A percentile compares a stretch with the other conserved stretches of the same genome.
Conservation (phyloP, 305 asterid genomes). For the Salvia sclarea region DNA sequence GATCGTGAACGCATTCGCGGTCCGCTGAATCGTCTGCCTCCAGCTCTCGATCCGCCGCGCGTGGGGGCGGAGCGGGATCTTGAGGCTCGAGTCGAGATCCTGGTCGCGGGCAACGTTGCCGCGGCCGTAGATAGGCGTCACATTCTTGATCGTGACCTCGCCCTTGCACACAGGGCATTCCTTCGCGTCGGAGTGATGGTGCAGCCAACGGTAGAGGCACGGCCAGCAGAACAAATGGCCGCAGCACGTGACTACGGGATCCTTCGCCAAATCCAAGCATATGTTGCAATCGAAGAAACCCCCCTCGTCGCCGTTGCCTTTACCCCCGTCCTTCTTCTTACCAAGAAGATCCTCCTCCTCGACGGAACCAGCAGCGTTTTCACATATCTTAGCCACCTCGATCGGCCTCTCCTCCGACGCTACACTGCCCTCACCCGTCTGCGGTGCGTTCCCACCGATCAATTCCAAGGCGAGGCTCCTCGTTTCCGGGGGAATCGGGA, state of each 20-base stretch:
- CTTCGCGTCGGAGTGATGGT: constrained; percentile 54
- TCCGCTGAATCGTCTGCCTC: constrained; percentile 56
- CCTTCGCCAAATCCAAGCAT: constrained; percentile 60
- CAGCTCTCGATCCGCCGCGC: constrained; percentile 59
- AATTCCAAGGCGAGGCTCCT: constrained; percentile 61
- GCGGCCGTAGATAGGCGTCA: constrained; percentile 59
- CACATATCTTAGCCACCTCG: constrained; percentile 40
- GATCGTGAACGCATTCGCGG: constrained; percentile 62
- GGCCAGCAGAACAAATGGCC: constrained; percentile 71
- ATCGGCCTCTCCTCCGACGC: constrained; percentile 33
- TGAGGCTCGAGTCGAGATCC: constrained; percentile 37
- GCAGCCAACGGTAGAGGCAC: constrained; percentile 56
- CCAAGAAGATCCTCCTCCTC: constrained; percentile 36
- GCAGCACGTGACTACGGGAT: constrained; percentile 61
- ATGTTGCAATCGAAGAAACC: constrained; percentile 60
- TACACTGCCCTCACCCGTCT: constrained; percentile 49
- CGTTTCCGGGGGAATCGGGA: constrained; percentile 62
- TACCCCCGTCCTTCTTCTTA: constrained; percentile 44
- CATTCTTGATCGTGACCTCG: constrained; percentile 48
- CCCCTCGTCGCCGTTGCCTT: constrained; percentile 42
- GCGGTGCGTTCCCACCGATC: constrained; percentile 32
- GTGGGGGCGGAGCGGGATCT: constrained; percentile 53
- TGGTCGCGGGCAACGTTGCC: constrained; percentile 35
- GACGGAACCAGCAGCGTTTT: constrained; percentile 34
- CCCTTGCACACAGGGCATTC: constrained; percentile 68